phyloP scores from a whole-genome alignment of 805 yeast genomes.

The Starmerella gropengiesseri region DNA sequence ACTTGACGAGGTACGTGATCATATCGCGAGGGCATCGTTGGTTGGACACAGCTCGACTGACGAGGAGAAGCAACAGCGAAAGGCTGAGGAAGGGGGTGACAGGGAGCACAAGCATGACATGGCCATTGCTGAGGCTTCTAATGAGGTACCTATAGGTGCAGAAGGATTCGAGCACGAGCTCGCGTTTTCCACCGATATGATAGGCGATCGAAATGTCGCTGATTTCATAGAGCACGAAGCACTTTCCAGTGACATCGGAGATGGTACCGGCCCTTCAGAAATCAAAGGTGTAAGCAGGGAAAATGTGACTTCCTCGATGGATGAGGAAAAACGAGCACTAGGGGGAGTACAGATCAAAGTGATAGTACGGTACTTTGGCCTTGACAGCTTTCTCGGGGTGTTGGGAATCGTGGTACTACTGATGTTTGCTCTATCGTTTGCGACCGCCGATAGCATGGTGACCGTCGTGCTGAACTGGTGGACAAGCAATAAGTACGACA shows the following conservation, averaged over 20 bases:
- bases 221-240: background rate
- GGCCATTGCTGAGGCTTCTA: background rate
- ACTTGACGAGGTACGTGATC: background rate
- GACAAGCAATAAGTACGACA: conserved; percentile 40
- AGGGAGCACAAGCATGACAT: background rate
- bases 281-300: too few relatives aligned
- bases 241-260: background rate
- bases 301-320: too few relatives aligned
- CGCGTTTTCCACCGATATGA: background rate
- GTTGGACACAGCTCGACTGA: too few relatives aligned
- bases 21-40: too few relatives aligned
- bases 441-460: conserved; percentile 33
- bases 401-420: background rate
- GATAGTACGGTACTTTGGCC: conserved; percentile 28
- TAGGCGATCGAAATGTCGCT: background rate
- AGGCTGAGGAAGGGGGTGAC: too few relatives aligned
- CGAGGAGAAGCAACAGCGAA: too few relatives aligned
- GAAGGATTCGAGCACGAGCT: background rate
- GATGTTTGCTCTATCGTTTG: conserved; percentile 26
- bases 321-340: conserved; percentile 5
- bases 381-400: background rate
- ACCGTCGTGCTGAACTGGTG: conserved; percentile 52
- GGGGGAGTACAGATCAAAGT: conserved; percentile 20
- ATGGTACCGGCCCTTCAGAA: too few relatives aligned
- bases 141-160: background rate